Conservation (phyloP, 768 basidiomycete genomes). For the Boletus reticulatus region DNA sequence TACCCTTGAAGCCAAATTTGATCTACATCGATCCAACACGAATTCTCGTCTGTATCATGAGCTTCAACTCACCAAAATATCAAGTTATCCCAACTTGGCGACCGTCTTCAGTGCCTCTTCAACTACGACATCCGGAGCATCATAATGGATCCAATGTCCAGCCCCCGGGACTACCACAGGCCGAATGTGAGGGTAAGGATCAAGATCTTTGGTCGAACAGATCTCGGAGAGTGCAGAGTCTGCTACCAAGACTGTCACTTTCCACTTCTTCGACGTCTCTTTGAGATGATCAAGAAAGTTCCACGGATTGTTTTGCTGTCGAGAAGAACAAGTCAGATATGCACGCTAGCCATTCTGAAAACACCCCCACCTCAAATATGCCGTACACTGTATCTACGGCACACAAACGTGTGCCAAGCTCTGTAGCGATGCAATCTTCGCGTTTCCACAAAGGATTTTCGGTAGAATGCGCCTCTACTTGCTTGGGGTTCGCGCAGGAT, state of each 20-base stretch:
- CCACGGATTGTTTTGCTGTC: conserved; percentile 20
- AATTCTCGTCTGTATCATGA: too few relatives aligned
- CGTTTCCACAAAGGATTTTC: conserved; percentile 18
- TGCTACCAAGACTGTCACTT: conserved; percentile 11
- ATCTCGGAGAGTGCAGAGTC: conserved; percentile 10
- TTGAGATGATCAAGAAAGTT: conserved; percentile 8
- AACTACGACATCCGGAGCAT: conserved; percentile 23
- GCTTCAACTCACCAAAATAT: too few relatives aligned
- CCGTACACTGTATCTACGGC: not conserved
- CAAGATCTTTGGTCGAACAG: conserved; percentile 7
- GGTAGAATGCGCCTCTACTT: not conserved
- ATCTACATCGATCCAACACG: too few relatives aligned
- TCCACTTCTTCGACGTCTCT: conserved; percentile 6
- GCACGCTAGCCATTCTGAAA: too few relatives aligned
- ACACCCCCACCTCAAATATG: not conserved
- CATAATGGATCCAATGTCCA: conserved; percentile 26
- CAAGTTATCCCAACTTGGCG: not conserved
- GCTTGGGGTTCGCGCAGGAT: not conserved
- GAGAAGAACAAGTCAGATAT: too few relatives aligned
- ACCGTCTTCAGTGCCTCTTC: conserved; percentile 16
- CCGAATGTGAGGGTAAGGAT: conserved; percentile 14
- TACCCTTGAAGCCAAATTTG: too few relatives aligned
- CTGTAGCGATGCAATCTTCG: not conserved
- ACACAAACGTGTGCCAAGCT: conserved; percentile 15
- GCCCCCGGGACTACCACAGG: conserved; percentile 10